Evolutionary conservation across 139 green algal species (phyloP).

Genomic region (Coelastrella sp.): DNA sequence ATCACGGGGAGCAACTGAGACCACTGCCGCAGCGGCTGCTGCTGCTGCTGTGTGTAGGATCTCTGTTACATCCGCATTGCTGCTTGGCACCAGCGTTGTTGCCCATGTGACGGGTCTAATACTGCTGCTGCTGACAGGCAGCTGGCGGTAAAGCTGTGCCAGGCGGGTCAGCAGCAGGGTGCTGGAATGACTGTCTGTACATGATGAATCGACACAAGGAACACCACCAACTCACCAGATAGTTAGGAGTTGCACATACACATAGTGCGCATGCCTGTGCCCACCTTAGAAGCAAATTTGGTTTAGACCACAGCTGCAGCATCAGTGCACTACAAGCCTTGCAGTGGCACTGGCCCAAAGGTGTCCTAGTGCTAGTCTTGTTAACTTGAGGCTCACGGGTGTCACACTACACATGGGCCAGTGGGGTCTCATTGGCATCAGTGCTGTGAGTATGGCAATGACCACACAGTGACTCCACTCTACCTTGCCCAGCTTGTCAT

Average conservation of each 20-base stretch:
- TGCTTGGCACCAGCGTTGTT: neutral
- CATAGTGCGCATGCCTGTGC: neutral
- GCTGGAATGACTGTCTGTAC: slow-evolving; percentile 34
- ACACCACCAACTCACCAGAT: neutral
- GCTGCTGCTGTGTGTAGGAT: neutral
- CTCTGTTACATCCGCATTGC: neutral
- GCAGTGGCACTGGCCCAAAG: no score
- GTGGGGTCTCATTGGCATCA: neutral
- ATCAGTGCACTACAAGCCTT: neutral
- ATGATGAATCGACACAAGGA: neutral
- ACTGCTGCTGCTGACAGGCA: neutral
- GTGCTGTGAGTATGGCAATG: neutral
- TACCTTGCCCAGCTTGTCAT: neutral
- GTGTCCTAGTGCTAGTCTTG: no score
- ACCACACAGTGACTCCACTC: no score
- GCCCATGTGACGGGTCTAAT: neutral
- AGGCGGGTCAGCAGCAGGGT: slow-evolving; percentile 33
- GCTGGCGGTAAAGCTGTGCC: slow-evolving; percentile 25
- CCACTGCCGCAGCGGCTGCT: no score
- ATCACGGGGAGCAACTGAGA: no score
- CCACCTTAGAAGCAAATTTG: no score
- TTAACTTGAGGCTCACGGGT: no score
- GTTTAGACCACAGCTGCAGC: no score
- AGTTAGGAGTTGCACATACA: neutral
- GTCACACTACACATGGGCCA: no score